Evolutionary conservation across 495 filamentous ascomycete genomes (phyloP).

Genomic region (Trichoderma virens): DNA sequence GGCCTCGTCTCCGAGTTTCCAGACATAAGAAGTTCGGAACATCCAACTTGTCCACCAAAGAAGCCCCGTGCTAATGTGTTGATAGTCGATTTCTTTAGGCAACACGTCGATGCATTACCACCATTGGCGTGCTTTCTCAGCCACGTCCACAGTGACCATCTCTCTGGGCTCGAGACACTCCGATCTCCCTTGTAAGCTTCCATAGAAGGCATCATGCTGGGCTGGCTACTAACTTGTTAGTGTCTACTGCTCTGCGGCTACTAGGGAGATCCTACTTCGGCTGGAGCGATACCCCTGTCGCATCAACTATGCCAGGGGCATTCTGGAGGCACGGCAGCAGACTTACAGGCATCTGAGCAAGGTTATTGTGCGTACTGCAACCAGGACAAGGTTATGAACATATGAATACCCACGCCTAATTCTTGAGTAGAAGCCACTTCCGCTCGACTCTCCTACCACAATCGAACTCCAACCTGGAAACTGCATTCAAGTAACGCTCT

Average conservation of each 20-base stretch:
- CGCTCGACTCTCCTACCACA: slow-evolving; percentile 69
- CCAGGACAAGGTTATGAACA: slow-evolving; percentile 17
- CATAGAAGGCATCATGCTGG: background rate
- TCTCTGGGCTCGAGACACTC: slow-evolving; percentile 71
- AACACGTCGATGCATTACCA: slow-evolving; percentile 41
- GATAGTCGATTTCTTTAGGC: slow-evolving; percentile 81
- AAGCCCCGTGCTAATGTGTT: background rate
- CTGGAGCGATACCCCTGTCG: slow-evolving; percentile 72
- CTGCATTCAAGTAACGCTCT: slow-evolving; percentile 68
- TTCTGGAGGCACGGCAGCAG: slow-evolving; percentile 60
- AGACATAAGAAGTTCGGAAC: slow-evolving; percentile 47
- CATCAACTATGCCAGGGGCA: slow-evolving; percentile 69
- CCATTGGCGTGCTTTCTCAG: slow-evolving; percentile 85
- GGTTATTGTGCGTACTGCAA: slow-evolving; percentile 45
- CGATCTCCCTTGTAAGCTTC: slow-evolving; percentile 57
- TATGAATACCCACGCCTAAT: slow-evolving; percentile 3
- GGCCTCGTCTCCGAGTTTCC: slow-evolving; percentile 52
- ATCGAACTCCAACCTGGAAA: slow-evolving; percentile 65
- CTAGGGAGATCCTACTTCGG: slow-evolving; percentile 66
- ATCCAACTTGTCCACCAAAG: slow-evolving; percentile 3
- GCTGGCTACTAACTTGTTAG: slow-evolving; percentile 18
- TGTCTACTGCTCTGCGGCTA: slow-evolving; percentile 83
- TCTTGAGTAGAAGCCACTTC: slow-evolving; percentile 61
- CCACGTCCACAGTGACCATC: slow-evolving; percentile 90
- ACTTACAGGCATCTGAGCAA: slow-evolving; percentile 69